phyloP scores from a whole-genome alignment of 192 early-diverging fungal species.

The Piromyces sp. region DNA sequence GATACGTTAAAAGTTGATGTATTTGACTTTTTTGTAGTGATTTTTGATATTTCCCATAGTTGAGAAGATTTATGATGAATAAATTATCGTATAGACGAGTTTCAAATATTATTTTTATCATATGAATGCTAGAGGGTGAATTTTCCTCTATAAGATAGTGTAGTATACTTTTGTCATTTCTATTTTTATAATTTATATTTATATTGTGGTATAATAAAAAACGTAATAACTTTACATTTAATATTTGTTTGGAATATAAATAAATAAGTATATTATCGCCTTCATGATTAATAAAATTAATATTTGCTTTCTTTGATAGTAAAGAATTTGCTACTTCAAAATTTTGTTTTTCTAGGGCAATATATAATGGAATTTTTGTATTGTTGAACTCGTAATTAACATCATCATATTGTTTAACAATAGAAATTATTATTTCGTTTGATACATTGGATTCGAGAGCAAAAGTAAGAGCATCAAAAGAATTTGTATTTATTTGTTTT shows the following conservation, averaged over 20 bases:
- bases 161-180: background rate
- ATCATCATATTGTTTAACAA: background rate
- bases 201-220: background rate
- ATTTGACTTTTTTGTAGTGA: background rate
- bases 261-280: background rate
- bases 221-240: background rate
- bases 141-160: background rate
- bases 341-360: background rate
- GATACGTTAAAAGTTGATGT: background rate
- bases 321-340: background rate
- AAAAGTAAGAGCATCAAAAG: background rate
- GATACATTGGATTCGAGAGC: background rate
- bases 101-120: background rate
- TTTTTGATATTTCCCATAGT: background rate
- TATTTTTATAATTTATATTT: background rate
- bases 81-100: background rate
- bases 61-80: background rate
- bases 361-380: background rate
- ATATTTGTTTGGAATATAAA: background rate
- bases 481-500: background rate
- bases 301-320: background rate
- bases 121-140: background rate
- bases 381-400: background rate
- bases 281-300: background rate
- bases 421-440: background rate